Evolutionary conservation across 192 early-diverging fungal genomes (phyloP).

Genomic region (Umbelopsis sp.): DNA sequence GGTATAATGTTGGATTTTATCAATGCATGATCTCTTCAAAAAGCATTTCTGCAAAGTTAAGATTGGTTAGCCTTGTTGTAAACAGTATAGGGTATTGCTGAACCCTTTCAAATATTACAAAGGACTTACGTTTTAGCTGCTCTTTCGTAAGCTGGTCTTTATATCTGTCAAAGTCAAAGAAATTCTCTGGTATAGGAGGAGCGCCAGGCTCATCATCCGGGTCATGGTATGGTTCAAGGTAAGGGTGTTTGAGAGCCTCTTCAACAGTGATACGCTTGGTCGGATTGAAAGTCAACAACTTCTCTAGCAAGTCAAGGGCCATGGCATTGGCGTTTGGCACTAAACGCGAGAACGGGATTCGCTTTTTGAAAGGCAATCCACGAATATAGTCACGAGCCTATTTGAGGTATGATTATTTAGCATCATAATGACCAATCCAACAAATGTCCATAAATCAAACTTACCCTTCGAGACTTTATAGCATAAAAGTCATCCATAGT

Average conservation of each 20-base stretch:
- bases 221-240: slow-evolving; percentile 76
- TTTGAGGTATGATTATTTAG: not conserved
- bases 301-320: slow-evolving; percentile 90
- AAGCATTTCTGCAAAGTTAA: slow-evolving; percentile 10
- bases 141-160: slow-evolving; percentile 82
- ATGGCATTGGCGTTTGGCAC: slow-evolving; percentile 88
- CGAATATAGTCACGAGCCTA: slow-evolving; percentile 92
- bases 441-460: slow-evolving; percentile 8
- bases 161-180: slow-evolving; percentile 88
- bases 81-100: not conserved
- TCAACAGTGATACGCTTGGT: slow-evolving; percentile 89
- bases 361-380: slow-evolving; percentile 83
- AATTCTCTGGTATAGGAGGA: slow-evolving; percentile 72
- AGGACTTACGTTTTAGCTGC: slow-evolving; percentile 68
- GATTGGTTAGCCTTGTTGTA: not conserved
- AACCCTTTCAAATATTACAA: too few species aligned
- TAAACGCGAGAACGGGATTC: slow-evolving; percentile 77
- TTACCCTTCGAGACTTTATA: slow-evolving; percentile 72
- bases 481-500: slow-evolving; percentile 83
- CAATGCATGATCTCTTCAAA: slow-evolving; percentile 29
- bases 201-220: slow-evolving; percentile 72
- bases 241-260: slow-evolving; percentile 92
- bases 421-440: not conserved
- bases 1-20: slow-evolving; percentile 11
- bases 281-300: slow-evolving; percentile 92